Evolutionary conservation across 2,329 filamentous ascomycete genomes (phyloP), one percentile per base, ranked within the genome.

Genomic region (Chlorencoelia australis): DNA sequence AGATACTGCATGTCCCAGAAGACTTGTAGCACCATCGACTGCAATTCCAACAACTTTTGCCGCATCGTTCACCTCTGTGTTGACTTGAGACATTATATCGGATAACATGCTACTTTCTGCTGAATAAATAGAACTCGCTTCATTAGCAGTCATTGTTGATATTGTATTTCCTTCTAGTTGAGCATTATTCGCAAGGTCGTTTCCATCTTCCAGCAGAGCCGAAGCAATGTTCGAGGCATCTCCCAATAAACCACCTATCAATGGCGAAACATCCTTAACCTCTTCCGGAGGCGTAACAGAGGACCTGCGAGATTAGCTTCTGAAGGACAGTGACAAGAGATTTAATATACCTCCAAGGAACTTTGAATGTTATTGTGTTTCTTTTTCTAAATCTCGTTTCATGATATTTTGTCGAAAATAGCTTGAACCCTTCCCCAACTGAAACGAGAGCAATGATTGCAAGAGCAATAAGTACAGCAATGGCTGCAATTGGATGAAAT

Each of bases 371-470:
- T 16, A 42, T 30, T n/a, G 33, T 44, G 4, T 38, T 33, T 2
- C 42, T 43, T 33, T 44, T 39, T 30, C 41, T 39, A 16, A 32
- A 47, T 4, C 8, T 47, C 42, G 25, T 27, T 33, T 14, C 29
- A 19, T 4, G 27, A 28, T 5, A 30, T 22, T n/a, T n/a, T n/a
- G n/a, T n/a, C n/a, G n/a, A n/a, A 32, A 48, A 35, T 5, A 40
- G 8, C 37, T 48, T 50, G 22, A 50, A 46, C 4, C 40, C 42
- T 28, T 50, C 46, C n/a, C 48, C 47, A 24, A 52, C 32, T 3
- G 43, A 48, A 26, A 53, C 37, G n/a, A 52, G 25, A 13, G 44
- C 35, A 9, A 52, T 27, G 17, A 53, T 43, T 1, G 48, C 45
- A 20, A 54, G 29, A 6, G 21, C 37, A 34, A 51, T 48, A 14